Evolutionary conservation across 768 basidiomycete genomes (phyloP), one percentile per base, ranked within the genome.

Genomic region (Pleurotus citrinopileatus): DNA sequence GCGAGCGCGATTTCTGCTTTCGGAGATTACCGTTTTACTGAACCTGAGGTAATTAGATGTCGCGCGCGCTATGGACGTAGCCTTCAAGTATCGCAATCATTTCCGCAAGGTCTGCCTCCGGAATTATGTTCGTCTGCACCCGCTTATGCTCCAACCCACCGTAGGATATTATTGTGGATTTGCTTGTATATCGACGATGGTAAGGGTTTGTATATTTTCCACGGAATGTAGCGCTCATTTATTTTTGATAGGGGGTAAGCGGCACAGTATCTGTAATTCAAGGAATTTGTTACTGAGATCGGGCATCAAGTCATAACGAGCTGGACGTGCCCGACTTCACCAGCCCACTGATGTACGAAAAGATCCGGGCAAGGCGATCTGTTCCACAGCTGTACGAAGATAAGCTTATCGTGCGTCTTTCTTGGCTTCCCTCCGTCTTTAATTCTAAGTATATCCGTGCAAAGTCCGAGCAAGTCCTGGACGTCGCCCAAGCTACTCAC

Each of bases 111-210:
- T 78, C 32, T n/a, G n/a, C n/a, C n/a, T n/a, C n/a, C n/a, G n/a
- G n/a, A n/a, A n/a, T n/a, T n/a, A n/a, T n/a, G n/a, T n/a, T n/a
- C n/a, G n/a, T n/a, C n/a, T n/a, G n/a, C n/a, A n/a, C n/a, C n/a
- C n/a, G n/a, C n/a, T n/a, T n/a, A n/a, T 40, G 40, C 47, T 17
- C 42, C 29, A 54, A 27, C 12, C 3, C 40, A 36, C 20, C 13
- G 15, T 50, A 84, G 77, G 94, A 95, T 64, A 84, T 94, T 56
- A 88, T 95, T 52, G 81, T 97, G 13, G 94, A 97, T 69, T 67
- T 96, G 34, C 77, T 97, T 61, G 91, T 93, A 2, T 96, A 96
- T 64, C 81, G 94, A 22, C 79, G 92, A 63, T 91, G 89, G 87
- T 83, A 59, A 27, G 78, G 63, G 9, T 23, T 13, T 29, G 32